These are phyloP conservation scores for Coemansia sp. DNA, from an alignment of 192 early-diverging fungal genomes.

Conservation along the genomic window DNA sequence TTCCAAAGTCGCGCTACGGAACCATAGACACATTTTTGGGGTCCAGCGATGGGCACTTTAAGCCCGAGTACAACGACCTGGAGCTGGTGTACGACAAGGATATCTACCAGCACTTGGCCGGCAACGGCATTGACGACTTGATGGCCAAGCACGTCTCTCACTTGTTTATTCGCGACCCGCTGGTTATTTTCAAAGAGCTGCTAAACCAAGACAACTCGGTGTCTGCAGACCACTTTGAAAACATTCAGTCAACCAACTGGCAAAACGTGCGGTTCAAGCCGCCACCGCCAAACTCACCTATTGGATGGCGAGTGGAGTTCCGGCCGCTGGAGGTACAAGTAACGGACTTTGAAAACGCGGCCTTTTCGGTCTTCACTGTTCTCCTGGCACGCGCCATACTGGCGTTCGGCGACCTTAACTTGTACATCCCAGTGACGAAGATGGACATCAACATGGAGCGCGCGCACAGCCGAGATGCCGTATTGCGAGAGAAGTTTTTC, in stretches of 20 bases:
- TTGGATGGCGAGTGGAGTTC: constrained; percentile 99
- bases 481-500: constrained; percentile 78
- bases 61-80: constrained; percentile 92
- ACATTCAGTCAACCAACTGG: constrained; percentile 99
- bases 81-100: constrained; percentile 76
- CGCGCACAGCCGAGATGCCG: constrained; percentile 84
- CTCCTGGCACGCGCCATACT: constrained; percentile 86
- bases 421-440: constrained; percentile 95
- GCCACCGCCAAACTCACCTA: constrained; percentile 83
- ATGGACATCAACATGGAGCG: constrained; percentile 93
- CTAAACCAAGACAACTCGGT: constrained; percentile 81
- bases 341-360: constrained; percentile 96
- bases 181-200: constrained; percentile 92
- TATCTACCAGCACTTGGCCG: constrained; percentile 69
- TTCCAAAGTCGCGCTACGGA: constrained; percentile 95
- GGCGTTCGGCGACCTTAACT: constrained; percentile 79
- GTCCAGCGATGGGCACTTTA: constrained; percentile 66
- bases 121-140: constrained; percentile 82
- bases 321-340: constrained; percentile 95
- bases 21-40: constrained; percentile 88
- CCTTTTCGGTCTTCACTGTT: constrained; percentile 91
- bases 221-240: constrained; percentile 96
- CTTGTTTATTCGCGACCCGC: constrained; percentile 96
- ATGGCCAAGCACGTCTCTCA: constrained; percentile 92
- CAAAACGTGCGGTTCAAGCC: constrained; percentile 99